Base-by-base conservation (phyloP, 2,329 filamentous ascomycete species). In the Dryadomyces quercivorus region DNA sequence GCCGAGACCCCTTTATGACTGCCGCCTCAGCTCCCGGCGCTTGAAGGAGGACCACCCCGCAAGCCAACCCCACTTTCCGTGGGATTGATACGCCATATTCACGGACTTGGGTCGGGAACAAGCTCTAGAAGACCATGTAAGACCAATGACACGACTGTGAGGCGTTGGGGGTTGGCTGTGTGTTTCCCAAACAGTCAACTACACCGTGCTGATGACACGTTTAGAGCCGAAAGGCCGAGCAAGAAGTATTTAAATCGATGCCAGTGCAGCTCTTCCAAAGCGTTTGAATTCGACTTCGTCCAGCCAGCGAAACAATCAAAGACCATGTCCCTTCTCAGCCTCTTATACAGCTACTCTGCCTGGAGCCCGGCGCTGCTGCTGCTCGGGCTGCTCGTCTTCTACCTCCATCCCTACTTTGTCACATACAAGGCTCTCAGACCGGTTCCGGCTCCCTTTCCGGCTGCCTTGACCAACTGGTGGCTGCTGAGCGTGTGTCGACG, bases 381-480 rank as follows among this genome's bases (percentile, higher is more conserved):
- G n/a, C 68, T 74, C 7, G 62, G 76, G 36, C 61, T 82, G 2
- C 57, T 76, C 7, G 65, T 74, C 20, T 81, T 72, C 63, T 86
- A 82, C 63, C 52, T 83, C 10, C 75, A 81, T 53, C 74, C 80
- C 0, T 85, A 82, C 65, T 66, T 85, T 26, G 69, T 78, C 55
- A 84, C 81, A 21, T 74, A 71, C 56, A 51, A 63, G 4, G 63
- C 69, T 56, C 72, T 81, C 58, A 65, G 78, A 66, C 61, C 66
- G 60, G 76, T 88, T 16, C 84, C 84, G 0, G 76, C 76, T 0
- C 84, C 84, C 0, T 81, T 84, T 60, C 75, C 79, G 0, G 77
- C 78, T 0, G 73, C 75, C 38, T 88, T 91, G 66, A 81, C 83
- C 34, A 89, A 90, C 61, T 70, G 94, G 31, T 96, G 91, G 91